phyloP scores from a whole-genome alignment of 2,329 filamentous ascomycete genomes.

The Penicillium sp. region DNA sequence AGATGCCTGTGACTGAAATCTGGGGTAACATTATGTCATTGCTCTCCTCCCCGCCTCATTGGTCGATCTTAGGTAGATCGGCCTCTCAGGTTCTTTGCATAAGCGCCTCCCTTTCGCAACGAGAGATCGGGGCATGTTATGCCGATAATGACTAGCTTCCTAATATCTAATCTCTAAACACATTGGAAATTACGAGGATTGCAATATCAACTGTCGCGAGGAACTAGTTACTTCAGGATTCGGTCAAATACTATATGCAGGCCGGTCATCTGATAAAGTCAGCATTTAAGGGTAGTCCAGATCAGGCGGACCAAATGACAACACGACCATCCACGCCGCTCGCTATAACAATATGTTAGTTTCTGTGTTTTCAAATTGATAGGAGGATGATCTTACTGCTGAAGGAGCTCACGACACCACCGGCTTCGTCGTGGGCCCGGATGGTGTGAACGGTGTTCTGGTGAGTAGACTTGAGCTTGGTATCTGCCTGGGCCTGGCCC shows the following conservation, averaged over 20 bases:
- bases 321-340: constrained; percentile 79
- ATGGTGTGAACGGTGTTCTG: constrained; percentile 93
- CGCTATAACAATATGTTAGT: constrained; percentile 48
- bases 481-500: constrained; percentile 87
- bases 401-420: constrained; percentile 68
- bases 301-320: constrained; percentile 67
- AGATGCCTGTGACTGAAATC: constrained; percentile 6
- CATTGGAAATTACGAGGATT: neutral
- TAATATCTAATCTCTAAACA: neutral
- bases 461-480: constrained; percentile 89
- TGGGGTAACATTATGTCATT: constrained; percentile 14
- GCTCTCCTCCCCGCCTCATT: neutral
- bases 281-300: neutral
- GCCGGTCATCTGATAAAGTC: neutral
- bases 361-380: neutral
- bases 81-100: no score
- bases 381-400: constrained; percentile 63
- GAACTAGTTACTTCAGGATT: neutral
- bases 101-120: no score
- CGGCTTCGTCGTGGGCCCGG: constrained; percentile 66
- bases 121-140: no score
- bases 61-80: neutral
- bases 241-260: constrained; percentile 2
- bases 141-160: no score
- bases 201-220: neutral